Evolutionary conservation across 1,139 yeast species (phyloP).

Genomic region (Taiozyma sp.): DNA sequence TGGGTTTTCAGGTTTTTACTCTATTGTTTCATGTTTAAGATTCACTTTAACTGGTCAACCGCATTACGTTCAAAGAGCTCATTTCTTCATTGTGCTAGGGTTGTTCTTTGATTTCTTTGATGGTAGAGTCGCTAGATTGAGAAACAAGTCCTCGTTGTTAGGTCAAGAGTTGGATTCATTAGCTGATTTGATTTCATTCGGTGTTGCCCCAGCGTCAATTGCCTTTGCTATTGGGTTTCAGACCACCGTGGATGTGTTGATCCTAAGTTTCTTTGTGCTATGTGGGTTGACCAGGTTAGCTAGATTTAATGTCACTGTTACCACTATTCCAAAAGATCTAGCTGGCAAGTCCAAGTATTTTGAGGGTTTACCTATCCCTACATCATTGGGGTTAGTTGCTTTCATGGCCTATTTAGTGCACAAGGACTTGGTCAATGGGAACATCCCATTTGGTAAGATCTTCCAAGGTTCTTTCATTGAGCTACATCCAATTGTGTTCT

Average conservation of each 20-base stretch:
- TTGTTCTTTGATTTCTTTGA: conserved; percentile 94
- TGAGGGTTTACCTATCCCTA: conserved; percentile 93
- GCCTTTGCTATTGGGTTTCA: conserved; percentile 91
- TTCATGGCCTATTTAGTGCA: conserved; percentile 63
- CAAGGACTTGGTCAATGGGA: conserved; percentile 36
- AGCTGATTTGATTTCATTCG: conserved; percentile 91
- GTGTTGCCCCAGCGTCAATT: conserved; percentile 90
- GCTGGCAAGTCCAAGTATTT: conserved; percentile 40
- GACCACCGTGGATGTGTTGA: conserved; percentile 71
- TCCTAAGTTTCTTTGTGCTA: conserved; percentile 79
- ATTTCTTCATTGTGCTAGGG: conserved; percentile 82
- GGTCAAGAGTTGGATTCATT: conserved; percentile 97
- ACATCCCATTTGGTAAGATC: conserved; percentile 62
- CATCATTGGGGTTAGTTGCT: conserved; percentile 70
- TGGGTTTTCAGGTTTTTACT: conserved; percentile 86
- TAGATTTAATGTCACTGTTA: conserved; percentile 89
- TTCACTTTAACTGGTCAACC: conserved; percentile 64
- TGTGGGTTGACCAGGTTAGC: conserved; percentile 95
- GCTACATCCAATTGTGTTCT: conserved; percentile 64
- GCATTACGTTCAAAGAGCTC: conserved; percentile 83
- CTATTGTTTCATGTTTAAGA: conserved; percentile 81
- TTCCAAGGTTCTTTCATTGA: conserved; percentile 56
- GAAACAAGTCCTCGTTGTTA: conserved; percentile 89
- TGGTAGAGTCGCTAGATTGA: conserved; percentile 93
- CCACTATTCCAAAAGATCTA: conserved; percentile 60